These are phyloP conservation scores for Gloeopeniophorella convolvens DNA, from an alignment of 768 basidiomycete species.

Conservation along the genomic window DNA sequence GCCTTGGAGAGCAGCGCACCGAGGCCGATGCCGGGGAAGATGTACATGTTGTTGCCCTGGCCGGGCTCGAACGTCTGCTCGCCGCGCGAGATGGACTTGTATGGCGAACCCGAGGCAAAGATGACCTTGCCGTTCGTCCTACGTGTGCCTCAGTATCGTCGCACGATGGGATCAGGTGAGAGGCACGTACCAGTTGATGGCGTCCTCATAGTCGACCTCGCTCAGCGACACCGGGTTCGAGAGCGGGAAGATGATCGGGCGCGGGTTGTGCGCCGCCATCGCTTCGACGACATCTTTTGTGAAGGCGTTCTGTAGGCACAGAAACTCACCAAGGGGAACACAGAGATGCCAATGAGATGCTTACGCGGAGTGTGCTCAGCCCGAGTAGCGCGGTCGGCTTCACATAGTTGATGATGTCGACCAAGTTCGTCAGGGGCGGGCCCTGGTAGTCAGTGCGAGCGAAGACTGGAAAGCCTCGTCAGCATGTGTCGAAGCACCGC, in stretches of 20 bases:
- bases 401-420: constrained; percentile 75
- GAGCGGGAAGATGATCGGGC: constrained; percentile 89
- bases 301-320: constrained; percentile 58
- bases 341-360: constrained; percentile 16
- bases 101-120: constrained; percentile 87
- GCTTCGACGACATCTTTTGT: constrained; percentile 58
- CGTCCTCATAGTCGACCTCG: constrained; percentile 75
- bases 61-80: constrained; percentile 64
- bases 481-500: background rate
- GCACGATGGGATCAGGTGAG: too few species aligned
- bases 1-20: constrained; percentile 69
- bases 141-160: background rate
- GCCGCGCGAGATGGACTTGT: constrained; percentile 53
- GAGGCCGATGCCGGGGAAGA: constrained; percentile 73
- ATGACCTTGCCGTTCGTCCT: constrained; percentile 57
- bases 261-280: constrained; percentile 77
- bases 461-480: constrained; percentile 47
- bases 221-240: constrained; percentile 82
- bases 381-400: constrained; percentile 87
- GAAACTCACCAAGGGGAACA: constrained; percentile 7
- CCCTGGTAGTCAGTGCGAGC: constrained; percentile 76
- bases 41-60: constrained; percentile 95
- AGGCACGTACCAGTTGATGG: constrained; percentile 52
- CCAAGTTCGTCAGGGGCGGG: constrained; percentile 66
- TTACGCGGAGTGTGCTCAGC: constrained; percentile 70